phyloP scores from a whole-genome alignment of 2,329 filamentous ascomycete species.

The Lizonia empirigonia region DNA sequence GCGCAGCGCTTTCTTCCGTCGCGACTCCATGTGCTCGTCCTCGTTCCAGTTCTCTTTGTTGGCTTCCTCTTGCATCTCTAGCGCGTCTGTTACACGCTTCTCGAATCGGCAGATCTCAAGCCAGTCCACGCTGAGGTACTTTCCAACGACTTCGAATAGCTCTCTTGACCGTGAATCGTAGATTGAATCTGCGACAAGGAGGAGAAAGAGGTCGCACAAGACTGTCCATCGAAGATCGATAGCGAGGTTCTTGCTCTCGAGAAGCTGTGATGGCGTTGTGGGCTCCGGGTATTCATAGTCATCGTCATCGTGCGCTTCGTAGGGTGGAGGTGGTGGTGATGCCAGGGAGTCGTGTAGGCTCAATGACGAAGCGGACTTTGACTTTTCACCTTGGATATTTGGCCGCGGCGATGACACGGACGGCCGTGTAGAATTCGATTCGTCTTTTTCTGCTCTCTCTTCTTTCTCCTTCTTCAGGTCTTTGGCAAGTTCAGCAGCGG shows the following conservation, averaged over 20 bases:
- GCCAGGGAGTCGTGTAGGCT: conserved; percentile 41
- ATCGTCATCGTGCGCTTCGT: conserved; percentile 68
- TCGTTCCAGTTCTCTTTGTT: conserved; percentile 98
- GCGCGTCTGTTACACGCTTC: conserved; percentile 92
- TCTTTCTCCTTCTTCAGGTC: conserved; percentile 14
- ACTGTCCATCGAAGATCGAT: conserved; percentile 98
- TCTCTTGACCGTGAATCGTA: conserved; percentile 90
- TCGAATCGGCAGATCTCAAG: conserved; percentile 96
- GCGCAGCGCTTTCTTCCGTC: conserved; percentile 80
- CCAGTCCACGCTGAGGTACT: conserved; percentile 81
- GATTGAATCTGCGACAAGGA: conserved; percentile 92
- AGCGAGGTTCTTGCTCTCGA: conserved; percentile 81
- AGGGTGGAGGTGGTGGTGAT: conserved; percentile 61
- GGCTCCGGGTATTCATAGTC: conserved; percentile 72
- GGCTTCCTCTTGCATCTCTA: conserved; percentile 96
- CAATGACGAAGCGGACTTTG: conserved; percentile 40
- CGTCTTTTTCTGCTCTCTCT: conserved; percentile 7
- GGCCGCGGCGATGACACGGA: conserved; percentile 44
- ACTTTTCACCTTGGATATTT: conserved; percentile 25
- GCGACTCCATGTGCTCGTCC: conserved; percentile 86
- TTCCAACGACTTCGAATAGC: conserved; percentile 81
- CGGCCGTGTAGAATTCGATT: conserved; percentile 38
- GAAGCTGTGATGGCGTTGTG: conserved; percentile 80
- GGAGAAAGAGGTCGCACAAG: conserved; percentile 90
- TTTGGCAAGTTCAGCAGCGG: conserved; percentile 66